These are phyloP conservation scores for Populus ilicifolia DNA, from an alignment of 345 rosid genomes.

Conservation along the genomic window DNA sequence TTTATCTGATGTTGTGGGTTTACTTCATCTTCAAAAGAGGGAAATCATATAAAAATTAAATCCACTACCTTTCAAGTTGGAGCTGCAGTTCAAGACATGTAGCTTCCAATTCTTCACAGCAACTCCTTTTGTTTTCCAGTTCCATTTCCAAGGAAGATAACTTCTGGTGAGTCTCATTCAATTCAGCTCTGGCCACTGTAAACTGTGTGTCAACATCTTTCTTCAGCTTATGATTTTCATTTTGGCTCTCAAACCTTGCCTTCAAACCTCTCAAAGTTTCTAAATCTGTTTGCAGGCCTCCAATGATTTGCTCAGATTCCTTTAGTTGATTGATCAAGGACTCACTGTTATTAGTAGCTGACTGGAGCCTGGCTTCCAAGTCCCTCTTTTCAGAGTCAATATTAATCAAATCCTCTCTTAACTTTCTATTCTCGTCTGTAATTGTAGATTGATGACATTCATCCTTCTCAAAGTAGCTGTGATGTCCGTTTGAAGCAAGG, in stretches of 20 bases:
- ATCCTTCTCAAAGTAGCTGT: conserved; percentile 23
- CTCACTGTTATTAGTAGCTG: conserved; percentile 24
- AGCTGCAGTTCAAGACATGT: conserved; percentile 43
- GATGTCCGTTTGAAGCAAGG: conserved; percentile 13
- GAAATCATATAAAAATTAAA: background rate
- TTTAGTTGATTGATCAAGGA: conserved; percentile 31
- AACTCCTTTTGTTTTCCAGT: conserved; percentile 35
- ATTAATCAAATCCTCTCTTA: conserved; percentile 20
- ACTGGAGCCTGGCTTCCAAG: conserved; percentile 27
- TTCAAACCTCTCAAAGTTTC: conserved; percentile 33
- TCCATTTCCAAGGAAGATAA: conserved; percentile 39
- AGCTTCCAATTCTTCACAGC: conserved; percentile 48
- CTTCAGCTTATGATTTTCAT: conserved; percentile 29
- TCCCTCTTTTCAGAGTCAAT: conserved; percentile 29
- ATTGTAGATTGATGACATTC: conserved; percentile 19
- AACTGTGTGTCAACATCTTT: conserved; percentile 39
- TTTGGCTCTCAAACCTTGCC: conserved; percentile 34
- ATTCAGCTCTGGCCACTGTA: conserved; percentile 30
- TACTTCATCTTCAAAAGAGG: background rate
- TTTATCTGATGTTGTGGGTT: background rate
- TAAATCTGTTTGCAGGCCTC: conserved; percentile 35
- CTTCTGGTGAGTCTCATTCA: conserved; percentile 33
- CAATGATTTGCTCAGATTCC: conserved; percentile 39
- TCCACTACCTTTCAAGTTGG: conserved; percentile 50
- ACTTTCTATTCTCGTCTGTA: conserved; percentile 35